Percentiles rank a stretch among this genome's conserved stretches.
Evolutionary conservation across 805 yeast genomes (phyloP).

Genomic region (Saturnispora sekii): DNA sequence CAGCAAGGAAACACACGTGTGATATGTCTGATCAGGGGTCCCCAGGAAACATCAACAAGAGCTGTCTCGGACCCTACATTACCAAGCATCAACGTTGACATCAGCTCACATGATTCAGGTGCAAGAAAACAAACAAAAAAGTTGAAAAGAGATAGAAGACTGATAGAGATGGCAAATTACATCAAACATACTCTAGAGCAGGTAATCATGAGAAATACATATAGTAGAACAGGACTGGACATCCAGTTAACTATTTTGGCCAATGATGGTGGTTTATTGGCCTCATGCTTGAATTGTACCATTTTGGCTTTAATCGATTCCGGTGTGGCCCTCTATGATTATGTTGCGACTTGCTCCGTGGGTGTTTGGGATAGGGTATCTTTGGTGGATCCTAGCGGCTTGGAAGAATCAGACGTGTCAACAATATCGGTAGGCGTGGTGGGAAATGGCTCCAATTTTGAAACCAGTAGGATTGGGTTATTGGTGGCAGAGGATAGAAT

Average conservation of each 20-base stretch:
- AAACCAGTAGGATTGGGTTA: constrained; percentile 47
- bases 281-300: constrained; percentile 74
- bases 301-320: constrained; percentile 91
- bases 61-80: constrained; percentile 40
- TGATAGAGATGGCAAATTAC: constrained; percentile 56
- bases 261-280: constrained; percentile 83
- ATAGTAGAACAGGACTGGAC: constrained; percentile 77
- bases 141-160: constrained; percentile 55
- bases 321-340: constrained; percentile 89
- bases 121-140: neutral
- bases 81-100: constrained; percentile 55
- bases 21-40: constrained; percentile 79
- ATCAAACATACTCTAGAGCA: constrained; percentile 64
- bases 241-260: constrained; percentile 69
- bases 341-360: constrained; percentile 68
- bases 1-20: constrained; percentile 91
- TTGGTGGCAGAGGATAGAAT: constrained; percentile 74
- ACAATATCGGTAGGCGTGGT: constrained; percentile 73
- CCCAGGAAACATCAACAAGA: constrained; percentile 56
- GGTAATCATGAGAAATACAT: constrained; percentile 61
- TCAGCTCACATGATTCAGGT: constrained; percentile 21
- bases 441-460: constrained; percentile 54
- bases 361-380: constrained; percentile 73
- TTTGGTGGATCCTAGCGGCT: constrained; percentile 66
- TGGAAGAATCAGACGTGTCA: constrained; percentile 81